Evolutionary conservation across 345 rosid genomes (phyloP).

Genomic region (Aethionema arabicum): DNA sequence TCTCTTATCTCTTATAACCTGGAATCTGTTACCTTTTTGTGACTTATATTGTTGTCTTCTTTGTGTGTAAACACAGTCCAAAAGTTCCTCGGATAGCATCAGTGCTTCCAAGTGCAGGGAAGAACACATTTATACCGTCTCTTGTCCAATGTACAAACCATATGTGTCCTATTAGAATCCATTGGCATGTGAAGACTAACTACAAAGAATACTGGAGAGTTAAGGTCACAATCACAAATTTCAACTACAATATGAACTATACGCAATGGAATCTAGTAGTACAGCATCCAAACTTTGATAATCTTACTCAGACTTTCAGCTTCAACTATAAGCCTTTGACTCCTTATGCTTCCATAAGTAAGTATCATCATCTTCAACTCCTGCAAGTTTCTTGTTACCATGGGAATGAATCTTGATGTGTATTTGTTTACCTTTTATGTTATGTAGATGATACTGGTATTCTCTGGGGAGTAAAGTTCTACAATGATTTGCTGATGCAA

Average conservation of each 20-base stretch:
- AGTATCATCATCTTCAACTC: constrained; percentile 28
- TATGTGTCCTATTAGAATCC: constrained; percentile 70
- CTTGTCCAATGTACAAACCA: constrained; percentile 62
- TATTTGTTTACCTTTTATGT: background rate
- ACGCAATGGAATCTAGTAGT: constrained; percentile 64
- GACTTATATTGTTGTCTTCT: background rate
- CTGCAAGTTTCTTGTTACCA: background rate
- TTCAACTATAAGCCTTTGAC: constrained; percentile 55
- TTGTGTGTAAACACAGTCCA: constrained; percentile 7
- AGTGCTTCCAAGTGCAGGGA: constrained; percentile 31
- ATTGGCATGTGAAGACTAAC: constrained; percentile 70
- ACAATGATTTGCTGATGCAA: constrained; percentile 63
- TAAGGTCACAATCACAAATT: constrained; percentile 65
- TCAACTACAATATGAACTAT: constrained; percentile 64
- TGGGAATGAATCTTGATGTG: constrained; percentile 13
- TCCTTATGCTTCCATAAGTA: constrained; percentile 56
- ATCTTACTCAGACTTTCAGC: constrained; percentile 54
- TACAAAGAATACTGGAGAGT: constrained; percentile 68
- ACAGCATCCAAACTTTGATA: constrained; percentile 70
- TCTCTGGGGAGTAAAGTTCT: constrained; percentile 63
- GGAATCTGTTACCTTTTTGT: constrained; percentile 25
- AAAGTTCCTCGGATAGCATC: constrained; percentile 39
- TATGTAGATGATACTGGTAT: constrained; percentile 60
- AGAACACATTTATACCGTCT: constrained; percentile 36
- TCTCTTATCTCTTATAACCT: constrained; percentile 32